Conservation (phyloP, 164 flowering plant genomes). For the Macadamia integrifolia region DNA sequence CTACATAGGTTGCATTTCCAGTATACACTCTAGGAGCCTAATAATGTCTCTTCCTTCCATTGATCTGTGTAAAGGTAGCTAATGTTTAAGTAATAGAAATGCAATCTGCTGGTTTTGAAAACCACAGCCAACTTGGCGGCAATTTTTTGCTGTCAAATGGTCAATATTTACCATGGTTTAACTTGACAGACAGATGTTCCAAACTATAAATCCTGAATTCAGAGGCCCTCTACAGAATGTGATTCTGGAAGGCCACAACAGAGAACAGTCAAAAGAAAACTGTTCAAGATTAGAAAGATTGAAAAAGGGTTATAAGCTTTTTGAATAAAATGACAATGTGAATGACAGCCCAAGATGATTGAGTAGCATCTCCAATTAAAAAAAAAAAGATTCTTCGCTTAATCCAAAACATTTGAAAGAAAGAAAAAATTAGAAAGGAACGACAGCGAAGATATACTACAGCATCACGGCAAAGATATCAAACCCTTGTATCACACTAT, state of each 20-base stretch:
- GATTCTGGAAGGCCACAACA: not conserved
- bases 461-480: not conserved
- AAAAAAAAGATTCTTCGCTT: not conserved
- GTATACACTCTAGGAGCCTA: no score
- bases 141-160: constrained; percentile 1
- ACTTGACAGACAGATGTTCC: not conserved
- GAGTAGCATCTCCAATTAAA: no score
- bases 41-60: no score
- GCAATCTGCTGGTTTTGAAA: not conserved
- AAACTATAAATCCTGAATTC: no score
- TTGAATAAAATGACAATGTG: no score
- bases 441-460: not conserved
- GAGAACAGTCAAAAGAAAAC: not conserved
- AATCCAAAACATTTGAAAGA: not conserved
- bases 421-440: not conserved
- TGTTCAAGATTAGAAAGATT: not conserved
- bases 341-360: no score
- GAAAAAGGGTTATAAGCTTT: not conserved
- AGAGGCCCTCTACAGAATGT: not conserved
- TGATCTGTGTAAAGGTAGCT: not conserved
- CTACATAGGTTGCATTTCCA: no score
- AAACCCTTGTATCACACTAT: constrained; percentile 12
- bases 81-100: constrained; percentile 5
- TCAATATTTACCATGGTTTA: constrained; percentile 9
- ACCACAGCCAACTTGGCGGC: not conserved